Conservation (phyloP, 768 basidiomycete genomes). For the Leccinellum luteum region DNA sequence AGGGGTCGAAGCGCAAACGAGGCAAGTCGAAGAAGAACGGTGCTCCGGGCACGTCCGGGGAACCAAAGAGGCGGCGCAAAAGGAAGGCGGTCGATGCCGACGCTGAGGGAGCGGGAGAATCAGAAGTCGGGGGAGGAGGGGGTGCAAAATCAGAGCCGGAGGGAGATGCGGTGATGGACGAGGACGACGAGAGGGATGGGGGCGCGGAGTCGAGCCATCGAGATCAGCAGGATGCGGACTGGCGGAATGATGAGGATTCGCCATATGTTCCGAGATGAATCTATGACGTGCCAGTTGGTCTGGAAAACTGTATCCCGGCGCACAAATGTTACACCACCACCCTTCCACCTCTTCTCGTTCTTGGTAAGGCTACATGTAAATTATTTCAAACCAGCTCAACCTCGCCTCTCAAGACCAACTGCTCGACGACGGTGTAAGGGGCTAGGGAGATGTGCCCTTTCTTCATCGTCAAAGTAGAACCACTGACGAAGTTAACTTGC, state of each 20-base stretch:
- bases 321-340: constrained; percentile 12
- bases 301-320: constrained; percentile 6
- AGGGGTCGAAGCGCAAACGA: constrained; percentile 57
- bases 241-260: constrained; percentile 41
- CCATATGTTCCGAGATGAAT: constrained; percentile 42
- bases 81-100: constrained; percentile 40
- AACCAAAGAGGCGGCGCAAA: constrained; percentile 48
- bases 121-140: constrained; percentile 26
- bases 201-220: constrained; percentile 37
- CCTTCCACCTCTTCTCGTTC: background rate
- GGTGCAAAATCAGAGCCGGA: constrained; percentile 39
- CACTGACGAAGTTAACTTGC: constrained; percentile 40
- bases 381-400: constrained; percentile 66
- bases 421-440: constrained; percentile 73
- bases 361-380: constrained; percentile 17
- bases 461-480: constrained; percentile 67
- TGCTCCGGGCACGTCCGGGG: constrained; percentile 32
- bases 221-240: constrained; percentile 45
- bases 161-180: constrained; percentile 35
- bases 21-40: constrained; percentile 51
- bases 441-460: constrained; percentile 81
- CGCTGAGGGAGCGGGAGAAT: constrained; percentile 33
- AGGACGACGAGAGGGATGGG: constrained; percentile 44
- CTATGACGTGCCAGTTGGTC: background rate
- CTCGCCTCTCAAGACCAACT: constrained; percentile 67